Percentiles rank a stretch among this genome's conserved stretches.
phyloP scores from a whole-genome alignment of 2,329 filamentous ascomycete species.

The Alternaria sp. region DNA sequence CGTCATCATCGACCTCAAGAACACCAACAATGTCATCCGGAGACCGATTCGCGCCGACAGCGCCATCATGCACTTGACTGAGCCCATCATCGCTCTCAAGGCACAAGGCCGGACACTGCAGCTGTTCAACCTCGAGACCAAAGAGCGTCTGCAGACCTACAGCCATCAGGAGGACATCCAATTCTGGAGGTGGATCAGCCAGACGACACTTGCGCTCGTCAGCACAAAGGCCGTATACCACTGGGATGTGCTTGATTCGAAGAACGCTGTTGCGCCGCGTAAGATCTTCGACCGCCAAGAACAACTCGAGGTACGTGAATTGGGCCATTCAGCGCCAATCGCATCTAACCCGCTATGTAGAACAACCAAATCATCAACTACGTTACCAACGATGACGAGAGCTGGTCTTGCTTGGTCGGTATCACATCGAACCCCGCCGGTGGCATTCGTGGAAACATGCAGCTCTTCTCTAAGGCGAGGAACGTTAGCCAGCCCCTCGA shows the following conservation, averaged over 20 bases:
- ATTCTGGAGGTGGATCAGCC: slow-evolving; percentile 99
- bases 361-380: slow-evolving; percentile 99
- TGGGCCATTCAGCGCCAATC: slow-evolving; percentile 10
- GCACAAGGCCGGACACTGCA: slow-evolving; percentile 93
- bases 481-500: slow-evolving; percentile 98
- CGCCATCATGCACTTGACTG: slow-evolving; percentile 99
- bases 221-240: slow-evolving; percentile 92
- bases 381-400: slow-evolving; percentile 90
- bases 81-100: slow-evolving; percentile 95
- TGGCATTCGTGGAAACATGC: slow-evolving; percentile 93
- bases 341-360: slow-evolving; percentile 52
- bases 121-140: slow-evolving; percentile 93
- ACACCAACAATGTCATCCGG: slow-evolving; percentile 92
- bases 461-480: slow-evolving; percentile 93
- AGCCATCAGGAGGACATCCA: slow-evolving; percentile 97
- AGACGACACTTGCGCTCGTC: slow-evolving; percentile 84
- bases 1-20: slow-evolving; percentile 97
- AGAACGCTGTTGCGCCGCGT: slow-evolving; percentile 73
- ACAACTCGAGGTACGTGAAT: slow-evolving; percentile 75
- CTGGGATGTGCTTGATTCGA: slow-evolving; percentile 93
- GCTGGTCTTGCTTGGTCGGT: slow-evolving; percentile 98
- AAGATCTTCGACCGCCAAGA: slow-evolving; percentile 95
- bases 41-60: slow-evolving; percentile 98
- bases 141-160: slow-evolving; percentile 95
- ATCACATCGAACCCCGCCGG: slow-evolving; percentile 93